Conservation (phyloP, 768 basidiomycete genomes). For the Naganishia vishniacii region DNA sequence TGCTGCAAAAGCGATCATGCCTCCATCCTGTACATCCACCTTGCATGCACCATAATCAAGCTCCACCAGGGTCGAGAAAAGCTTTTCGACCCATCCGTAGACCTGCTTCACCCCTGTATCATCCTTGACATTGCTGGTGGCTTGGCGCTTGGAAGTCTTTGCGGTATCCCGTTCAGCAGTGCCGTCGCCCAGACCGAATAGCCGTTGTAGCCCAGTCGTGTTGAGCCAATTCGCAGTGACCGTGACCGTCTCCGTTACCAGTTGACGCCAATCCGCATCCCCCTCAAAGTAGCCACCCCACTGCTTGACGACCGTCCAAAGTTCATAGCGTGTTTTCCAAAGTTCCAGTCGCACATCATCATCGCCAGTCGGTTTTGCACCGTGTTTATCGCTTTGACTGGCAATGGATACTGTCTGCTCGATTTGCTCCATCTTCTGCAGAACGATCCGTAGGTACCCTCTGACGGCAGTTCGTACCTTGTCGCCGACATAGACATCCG, state of each 20-base stretch:
- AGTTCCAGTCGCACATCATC: not conserved
- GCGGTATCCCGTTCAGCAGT: not conserved
- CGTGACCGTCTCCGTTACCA: conserved; percentile 19
- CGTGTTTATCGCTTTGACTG: too few species aligned
- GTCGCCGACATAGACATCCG: conserved; percentile 34
- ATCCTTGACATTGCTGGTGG: not conserved
- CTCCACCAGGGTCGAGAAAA: conserved; percentile 4
- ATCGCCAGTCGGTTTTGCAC: not conserved
- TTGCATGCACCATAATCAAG: conserved; percentile 20
- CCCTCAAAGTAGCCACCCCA: conserved; percentile 41
- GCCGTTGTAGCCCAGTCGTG: not conserved
- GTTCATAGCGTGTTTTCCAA: conserved; percentile 16
- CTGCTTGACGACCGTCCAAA: conserved; percentile 31
- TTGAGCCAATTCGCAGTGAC: not conserved
- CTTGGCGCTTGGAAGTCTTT: not conserved
- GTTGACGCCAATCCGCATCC: conserved; percentile 30
- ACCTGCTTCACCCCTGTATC: conserved; percentile 1
- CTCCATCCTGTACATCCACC: not conserved
- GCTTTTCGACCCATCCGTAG: not conserved
- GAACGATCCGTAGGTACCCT: conserved; percentile 8
- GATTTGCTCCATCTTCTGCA: conserved; percentile 2
- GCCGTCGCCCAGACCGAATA: not conserved
- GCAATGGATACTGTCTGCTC: not conserved
- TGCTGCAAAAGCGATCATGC: conserved; percentile 2
- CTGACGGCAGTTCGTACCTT: conserved; percentile 33